Percentiles rank a stretch among this genome's conserved stretches.
phyloP scores from a whole-genome alignment of 1,284 basidiomycete genomes.

The Tilletia indica region DNA sequence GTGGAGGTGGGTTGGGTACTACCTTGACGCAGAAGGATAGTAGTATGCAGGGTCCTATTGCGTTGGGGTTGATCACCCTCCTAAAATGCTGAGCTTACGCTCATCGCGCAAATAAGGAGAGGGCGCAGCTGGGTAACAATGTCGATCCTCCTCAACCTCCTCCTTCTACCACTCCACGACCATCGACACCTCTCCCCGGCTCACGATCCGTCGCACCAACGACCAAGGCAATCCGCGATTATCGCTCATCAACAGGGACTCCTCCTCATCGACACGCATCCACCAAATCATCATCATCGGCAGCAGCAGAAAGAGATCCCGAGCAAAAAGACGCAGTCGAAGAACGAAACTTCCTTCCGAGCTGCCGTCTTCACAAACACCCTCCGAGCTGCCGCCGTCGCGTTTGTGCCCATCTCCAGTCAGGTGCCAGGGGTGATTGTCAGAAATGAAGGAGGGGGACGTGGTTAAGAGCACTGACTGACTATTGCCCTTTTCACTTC shows the following conservation, averaged over 20 bases:
- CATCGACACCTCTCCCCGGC: background rate
- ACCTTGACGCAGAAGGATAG: conserved; percentile 44
- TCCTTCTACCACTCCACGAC: too few species aligned
- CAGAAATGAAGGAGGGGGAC: too few species aligned
- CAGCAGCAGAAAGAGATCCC: background rate
- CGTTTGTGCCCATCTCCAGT: conserved; percentile 72
- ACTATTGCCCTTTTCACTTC: background rate
- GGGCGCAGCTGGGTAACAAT: background rate
- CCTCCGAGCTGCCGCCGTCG: conserved; percentile 67
- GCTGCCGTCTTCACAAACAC: conserved; percentile 64
- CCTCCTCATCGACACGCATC: background rate
- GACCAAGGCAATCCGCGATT: background rate
- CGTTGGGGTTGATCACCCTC: conserved; percentile 45
- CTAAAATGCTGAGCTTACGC: conserved; percentile 46
- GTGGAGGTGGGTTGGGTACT: conserved; percentile 28
- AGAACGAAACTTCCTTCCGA: conserved; percentile 25
- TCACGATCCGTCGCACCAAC: background rate
- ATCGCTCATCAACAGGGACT: background rate
- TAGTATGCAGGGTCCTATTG: conserved; percentile 46
- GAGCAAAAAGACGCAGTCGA: background rate
- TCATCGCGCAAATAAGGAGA: conserved; percentile 23
- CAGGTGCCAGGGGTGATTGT: conserved; percentile 71
- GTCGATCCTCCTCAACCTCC: background rate
- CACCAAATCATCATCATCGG: background rate
- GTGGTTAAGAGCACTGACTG: too few species aligned